Base-by-base conservation (phyloP, 2,329 filamentous ascomycete genomes). In the Raffaelea deltoideospora region DNA sequence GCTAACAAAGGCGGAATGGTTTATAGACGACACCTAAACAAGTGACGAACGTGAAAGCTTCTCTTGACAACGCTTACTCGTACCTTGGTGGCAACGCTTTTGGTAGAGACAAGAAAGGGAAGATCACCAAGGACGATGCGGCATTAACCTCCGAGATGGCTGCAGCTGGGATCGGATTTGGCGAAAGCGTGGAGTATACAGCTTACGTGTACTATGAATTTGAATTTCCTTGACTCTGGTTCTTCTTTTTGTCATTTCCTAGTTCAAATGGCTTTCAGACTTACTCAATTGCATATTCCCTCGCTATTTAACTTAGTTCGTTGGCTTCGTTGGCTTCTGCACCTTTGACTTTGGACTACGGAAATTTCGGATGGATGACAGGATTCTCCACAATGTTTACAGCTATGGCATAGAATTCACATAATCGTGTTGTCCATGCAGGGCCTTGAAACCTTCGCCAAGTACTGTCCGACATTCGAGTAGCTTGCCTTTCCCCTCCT, bases 121-220 rank as follows among this genome's bases (percentile, higher is more conserved):
- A 83, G 45, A 77, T 90, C 47, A 81, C 80, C 52, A 92, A 93
- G 58, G 90, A 98, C 53, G 88, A 96, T 50, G 76, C 78, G 13
- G 66, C 74, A 21, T 59, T 83, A 51, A 76, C 81, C 30, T 79
- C 76, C 27, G 88, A 96, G 48, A 82, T 95, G 71, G 83, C 85
- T 29, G 78, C 80, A 3, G 79, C 78, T 4, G 80, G 75, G 20
- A 55, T 79, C 34, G 68, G 65, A 19, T 70, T 72, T 30, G 75
- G 73, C 15, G 82, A 86, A 41, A 78, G 77, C 37, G 67, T 72
- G 47, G 86, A 95, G 56, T 98, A 96, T 63, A 90, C 85, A 41
- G 80, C 90, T 29, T 98, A 92, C 59, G 90, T 96, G 53, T 95
- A 87, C 65, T 98, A 96, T 60, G 84, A 94, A 55, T 82, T 96